Evolutionary conservation across 2,329 filamentous ascomycete species (phyloP).

Genomic region (Catunica adiposa): DNA sequence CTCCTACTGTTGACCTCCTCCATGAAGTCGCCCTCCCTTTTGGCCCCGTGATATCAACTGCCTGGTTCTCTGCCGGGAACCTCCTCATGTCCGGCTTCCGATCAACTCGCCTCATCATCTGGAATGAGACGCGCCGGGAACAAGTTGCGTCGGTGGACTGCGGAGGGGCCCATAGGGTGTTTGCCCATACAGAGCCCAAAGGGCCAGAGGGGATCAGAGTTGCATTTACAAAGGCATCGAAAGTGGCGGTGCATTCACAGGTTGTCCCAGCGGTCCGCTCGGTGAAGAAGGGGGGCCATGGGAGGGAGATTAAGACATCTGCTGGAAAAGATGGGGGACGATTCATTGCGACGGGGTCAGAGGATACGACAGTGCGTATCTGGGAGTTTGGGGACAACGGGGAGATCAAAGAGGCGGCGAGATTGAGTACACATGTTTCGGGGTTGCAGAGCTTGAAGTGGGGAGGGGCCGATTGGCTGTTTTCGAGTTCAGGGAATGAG

Average conservation of each 20-base stretch:
- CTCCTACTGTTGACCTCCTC: slow-evolving; percentile 26
- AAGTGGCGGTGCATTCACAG: slow-evolving; percentile 32
- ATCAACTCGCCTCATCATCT: slow-evolving; percentile 62
- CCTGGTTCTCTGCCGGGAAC: slow-evolving; percentile 41
- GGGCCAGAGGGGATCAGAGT: slow-evolving; percentile 30
- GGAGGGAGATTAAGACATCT: slow-evolving; percentile 58
- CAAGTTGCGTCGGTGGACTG: slow-evolving; percentile 62
- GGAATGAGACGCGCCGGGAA: slow-evolving; percentile 55
- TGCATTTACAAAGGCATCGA: slow-evolving; percentile 57
- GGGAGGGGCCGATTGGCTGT: slow-evolving; percentile 54
- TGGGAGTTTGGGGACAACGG: slow-evolving; percentile 32
- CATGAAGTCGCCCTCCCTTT: slow-evolving; percentile 57
- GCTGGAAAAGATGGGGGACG: slow-evolving; percentile 14
- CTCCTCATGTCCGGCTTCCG: slow-evolving; percentile 69
- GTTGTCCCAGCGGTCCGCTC: slow-evolving; percentile 16
- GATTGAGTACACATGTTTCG: slow-evolving; percentile 61
- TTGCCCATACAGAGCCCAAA: slow-evolving; percentile 30
- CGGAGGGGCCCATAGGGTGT: slow-evolving; percentile 69
- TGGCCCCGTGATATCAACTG: slow-evolving; percentile 59
- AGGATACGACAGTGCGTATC: slow-evolving; percentile 58
- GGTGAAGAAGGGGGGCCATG: slow-evolving; percentile 51
- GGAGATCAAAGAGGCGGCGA: slow-evolving; percentile 23
- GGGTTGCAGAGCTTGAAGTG: slow-evolving; percentile 71
- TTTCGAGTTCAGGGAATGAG: slow-evolving; percentile 75
- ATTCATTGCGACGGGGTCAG: slow-evolving; percentile 50